Percentiles rank a stretch among this genome's conserved stretches.
phyloP scores from a whole-genome alignment of 257 asterid genomes.

The Lycium barbarum region DNA sequence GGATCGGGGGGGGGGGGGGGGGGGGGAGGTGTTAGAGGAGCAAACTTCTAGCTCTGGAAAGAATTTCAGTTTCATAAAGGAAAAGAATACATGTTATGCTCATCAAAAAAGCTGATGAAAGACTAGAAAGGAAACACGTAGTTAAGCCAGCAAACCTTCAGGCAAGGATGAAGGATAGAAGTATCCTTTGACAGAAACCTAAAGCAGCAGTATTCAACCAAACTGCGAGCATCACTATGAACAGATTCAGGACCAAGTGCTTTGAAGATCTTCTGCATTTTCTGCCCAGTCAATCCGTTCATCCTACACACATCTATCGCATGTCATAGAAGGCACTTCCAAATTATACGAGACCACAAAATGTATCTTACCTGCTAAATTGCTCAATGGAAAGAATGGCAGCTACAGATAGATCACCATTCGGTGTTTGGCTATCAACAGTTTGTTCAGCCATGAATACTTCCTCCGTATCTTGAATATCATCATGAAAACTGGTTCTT shows the following conservation, averaged over 20 bases:
- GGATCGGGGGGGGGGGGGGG: not conserved
- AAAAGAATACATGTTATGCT: not conserved
- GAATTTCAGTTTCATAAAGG: not conserved
- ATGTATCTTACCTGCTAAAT: conserved; percentile 80
- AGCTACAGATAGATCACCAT: conserved; percentile 84
- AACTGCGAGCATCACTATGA: conserved; percentile 71
- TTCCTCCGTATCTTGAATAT: conserved; percentile 60
- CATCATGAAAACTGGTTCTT: conserved; percentile 50
- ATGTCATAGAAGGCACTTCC: conserved; percentile 22
- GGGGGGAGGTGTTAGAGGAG: not conserved
- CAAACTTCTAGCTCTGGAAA: not conserved
- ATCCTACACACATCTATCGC: conserved; percentile 77
- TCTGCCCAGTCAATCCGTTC: conserved; percentile 90
- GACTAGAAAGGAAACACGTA: conserved; percentile 8
- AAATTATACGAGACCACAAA: not conserved
- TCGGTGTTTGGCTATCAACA: conserved; percentile 64
- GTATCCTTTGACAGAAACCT: conserved; percentile 83
- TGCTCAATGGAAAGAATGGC: conserved; percentile 93
- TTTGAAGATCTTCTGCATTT: conserved; percentile 87
- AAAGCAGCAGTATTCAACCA: conserved; percentile 97
- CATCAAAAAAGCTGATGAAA: conserved; percentile 1
- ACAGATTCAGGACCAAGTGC: conserved; percentile 79
- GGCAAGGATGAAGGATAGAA: conserved; percentile 79
- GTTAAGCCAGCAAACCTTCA: conserved; percentile 63
- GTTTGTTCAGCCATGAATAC: conserved; percentile 75